phyloP scores from a whole-genome alignment of 83 land plant genomes.

The Thuja plicata region DNA sequence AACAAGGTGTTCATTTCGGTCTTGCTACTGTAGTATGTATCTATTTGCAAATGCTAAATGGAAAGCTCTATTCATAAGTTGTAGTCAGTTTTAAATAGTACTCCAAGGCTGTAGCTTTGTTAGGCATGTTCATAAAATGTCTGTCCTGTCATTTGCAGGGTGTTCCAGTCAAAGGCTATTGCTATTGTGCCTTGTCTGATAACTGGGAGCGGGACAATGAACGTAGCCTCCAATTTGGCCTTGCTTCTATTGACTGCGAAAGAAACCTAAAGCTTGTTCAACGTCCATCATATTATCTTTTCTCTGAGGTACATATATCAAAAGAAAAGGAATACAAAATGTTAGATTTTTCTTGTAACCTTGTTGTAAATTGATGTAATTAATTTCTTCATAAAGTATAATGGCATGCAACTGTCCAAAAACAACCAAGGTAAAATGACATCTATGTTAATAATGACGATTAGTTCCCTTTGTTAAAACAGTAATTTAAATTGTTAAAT shows the following conservation, averaged over 20 bases:
- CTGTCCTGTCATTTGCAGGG: constrained; percentile 26
- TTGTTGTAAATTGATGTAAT: neutral
- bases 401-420: neutral
- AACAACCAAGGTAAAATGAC: neutral
- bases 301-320: constrained; percentile 25
- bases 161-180: constrained; percentile 47
- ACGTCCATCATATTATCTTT: constrained; percentile 37
- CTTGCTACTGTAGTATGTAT: neutral
- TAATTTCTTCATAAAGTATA: neutral
- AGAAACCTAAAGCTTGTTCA: constrained; percentile 23
- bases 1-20: constrained; percentile 22
- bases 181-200: constrained; percentile 45
- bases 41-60: neutral
- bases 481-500: neutral
- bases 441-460: neutral
- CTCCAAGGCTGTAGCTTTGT: neutral
- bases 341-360: neutral
- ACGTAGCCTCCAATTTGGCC: constrained; percentile 46
- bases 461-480: neutral
- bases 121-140: neutral
- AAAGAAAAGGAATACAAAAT: neutral
- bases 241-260: constrained; percentile 28
- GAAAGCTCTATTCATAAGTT: neutral
- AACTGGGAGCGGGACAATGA: constrained; percentile 46
- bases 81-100: neutral